Conservation (phyloP, 1,139 yeast species). For the Hemisphaericaspora xylofermentans region DNA sequence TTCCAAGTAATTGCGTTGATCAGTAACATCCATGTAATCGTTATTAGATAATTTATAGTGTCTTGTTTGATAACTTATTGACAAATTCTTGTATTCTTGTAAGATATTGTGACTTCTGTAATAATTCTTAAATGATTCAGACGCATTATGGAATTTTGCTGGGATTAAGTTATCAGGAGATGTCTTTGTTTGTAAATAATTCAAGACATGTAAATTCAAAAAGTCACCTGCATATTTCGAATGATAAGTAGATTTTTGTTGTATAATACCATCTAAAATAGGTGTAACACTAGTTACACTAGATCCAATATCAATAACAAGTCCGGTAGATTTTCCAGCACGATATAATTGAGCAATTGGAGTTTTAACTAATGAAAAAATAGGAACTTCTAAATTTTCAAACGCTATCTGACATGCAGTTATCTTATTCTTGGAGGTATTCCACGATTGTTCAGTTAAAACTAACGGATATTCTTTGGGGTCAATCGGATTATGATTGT, state of each 20-base stretch:
- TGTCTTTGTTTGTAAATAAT: constrained; percentile 35
- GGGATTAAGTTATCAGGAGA: constrained; percentile 32
- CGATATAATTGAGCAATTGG: constrained; percentile 72
- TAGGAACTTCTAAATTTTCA: constrained; percentile 63
- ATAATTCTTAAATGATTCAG: constrained; percentile 50
- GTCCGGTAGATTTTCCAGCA: constrained; percentile 63
- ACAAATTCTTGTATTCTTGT: constrained; percentile 36
- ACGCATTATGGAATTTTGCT: constrained; percentile 19
- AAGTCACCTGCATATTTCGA: constrained; percentile 72
- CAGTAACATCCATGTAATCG: constrained; percentile 33
- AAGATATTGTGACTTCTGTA: constrained; percentile 40
- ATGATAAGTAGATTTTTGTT: constrained; percentile 57
- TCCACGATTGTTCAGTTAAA: constrained; percentile 66
- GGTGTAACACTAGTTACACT: constrained; percentile 66
- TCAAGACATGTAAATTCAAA: constrained; percentile 52
- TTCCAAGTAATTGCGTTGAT: constrained; percentile 48
- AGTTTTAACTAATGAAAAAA: constrained; percentile 64
- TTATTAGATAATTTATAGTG: constrained; percentile 52
- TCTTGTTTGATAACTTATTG: constrained; percentile 21
- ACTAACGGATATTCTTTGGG: constrained; percentile 61
- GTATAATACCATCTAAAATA: constrained; percentile 65
- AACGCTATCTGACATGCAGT: constrained; percentile 62
- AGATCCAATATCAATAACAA: constrained; percentile 70
- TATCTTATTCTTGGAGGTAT: constrained; percentile 50
- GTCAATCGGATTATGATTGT: constrained; percentile 39